Percentiles rank a stretch among this genome's conserved stretches.
phyloP scores from a whole-genome alignment of 441 rosid species.

The Jatropha podagrica region DNA sequence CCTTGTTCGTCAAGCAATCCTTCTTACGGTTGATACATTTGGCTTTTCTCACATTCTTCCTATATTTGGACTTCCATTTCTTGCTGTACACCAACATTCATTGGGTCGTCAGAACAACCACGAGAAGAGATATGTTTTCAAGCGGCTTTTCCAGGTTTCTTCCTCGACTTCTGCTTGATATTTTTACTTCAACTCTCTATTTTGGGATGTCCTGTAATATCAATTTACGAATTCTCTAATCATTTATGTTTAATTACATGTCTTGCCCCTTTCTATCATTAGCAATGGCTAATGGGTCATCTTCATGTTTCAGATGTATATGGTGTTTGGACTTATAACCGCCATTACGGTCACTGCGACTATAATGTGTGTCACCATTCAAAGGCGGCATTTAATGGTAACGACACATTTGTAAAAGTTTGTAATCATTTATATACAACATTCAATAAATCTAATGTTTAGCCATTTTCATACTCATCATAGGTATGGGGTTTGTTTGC shows the following conservation, averaged over 20 bases:
- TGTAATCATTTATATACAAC: background rate
- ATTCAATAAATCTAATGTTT: too few relatives aligned
- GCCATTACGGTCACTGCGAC: constrained; percentile 63
- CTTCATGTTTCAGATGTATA: constrained; percentile 48
- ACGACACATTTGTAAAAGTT: background rate
- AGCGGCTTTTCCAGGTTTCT: constrained; percentile 56
- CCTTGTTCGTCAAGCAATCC: constrained; percentile 85
- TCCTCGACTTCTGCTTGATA: background rate
- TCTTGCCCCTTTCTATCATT: background rate
- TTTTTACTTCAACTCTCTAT: background rate
- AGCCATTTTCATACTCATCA: constrained; percentile 9
- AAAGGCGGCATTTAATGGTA: constrained; percentile 97
- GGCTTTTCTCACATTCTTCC: constrained; percentile 89
- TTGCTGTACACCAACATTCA: constrained; percentile 32
- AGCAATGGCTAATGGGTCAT: constrained; percentile 17
- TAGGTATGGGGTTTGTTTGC: constrained; percentile 99
- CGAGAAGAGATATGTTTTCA: constrained; percentile 19
- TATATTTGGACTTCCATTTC: constrained; percentile 78
- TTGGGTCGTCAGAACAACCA: constrained; percentile 32
- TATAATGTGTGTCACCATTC: constrained; percentile 72
- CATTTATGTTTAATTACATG: background rate
- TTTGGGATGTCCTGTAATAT: background rate
- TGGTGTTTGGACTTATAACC: constrained; percentile 67
- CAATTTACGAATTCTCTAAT: background rate
- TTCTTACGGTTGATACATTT: constrained; percentile 81